A percentile compares a stretch with the other conserved stretches of the same genome.
Conservation (phyloP, 305 asterid genomes). For the Salvia sclarea region DNA sequence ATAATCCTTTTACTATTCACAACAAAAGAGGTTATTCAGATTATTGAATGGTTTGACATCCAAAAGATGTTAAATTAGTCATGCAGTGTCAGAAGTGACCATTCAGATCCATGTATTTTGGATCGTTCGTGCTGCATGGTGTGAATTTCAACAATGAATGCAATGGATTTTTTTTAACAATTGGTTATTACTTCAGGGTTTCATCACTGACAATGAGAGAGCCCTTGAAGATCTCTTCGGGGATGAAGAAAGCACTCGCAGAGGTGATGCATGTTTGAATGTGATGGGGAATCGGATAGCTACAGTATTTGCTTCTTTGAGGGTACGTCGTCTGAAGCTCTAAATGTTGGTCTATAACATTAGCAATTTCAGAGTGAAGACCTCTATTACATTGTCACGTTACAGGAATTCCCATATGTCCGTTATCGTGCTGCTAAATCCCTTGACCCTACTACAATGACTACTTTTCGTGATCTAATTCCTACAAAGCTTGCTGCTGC, state of each 20-base stretch:
- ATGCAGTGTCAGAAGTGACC: conserved; percentile 22
- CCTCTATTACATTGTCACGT: conserved; percentile 32
- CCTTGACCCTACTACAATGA: conserved; percentile 90
- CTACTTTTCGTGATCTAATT: conserved; percentile 91
- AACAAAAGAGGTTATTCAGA: neutral
- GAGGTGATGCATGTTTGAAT: conserved; percentile 78
- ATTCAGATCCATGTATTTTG: conserved; percentile 7
- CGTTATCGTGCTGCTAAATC: conserved; percentile 96
- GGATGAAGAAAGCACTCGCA: conserved; percentile 85
- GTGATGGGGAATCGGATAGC: conserved; percentile 92
- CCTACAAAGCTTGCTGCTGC: conserved; percentile 98
- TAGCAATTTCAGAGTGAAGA: conserved; percentile 12
- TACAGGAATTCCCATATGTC: conserved; percentile 93
- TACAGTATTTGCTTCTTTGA: conserved; percentile 90
- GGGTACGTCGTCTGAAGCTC: conserved; percentile 50
- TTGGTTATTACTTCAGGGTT: conserved; percentile 57
- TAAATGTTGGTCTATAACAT: conserved; percentile 6
- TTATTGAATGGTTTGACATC: neutral
- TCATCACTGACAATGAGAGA: conserved; percentile 88
- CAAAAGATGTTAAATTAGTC: conserved; percentile 23
- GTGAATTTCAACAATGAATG: conserved; percentile 13
- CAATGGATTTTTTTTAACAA: conserved; percentile 8
- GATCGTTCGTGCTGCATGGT: conserved; percentile 18
- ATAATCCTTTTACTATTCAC: neutral
- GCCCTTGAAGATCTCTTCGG: conserved; percentile 96